Evolutionary conservation across 2,329 filamentous ascomycete species (phyloP).

Genomic region (Dothistroma septosporum): DNA sequence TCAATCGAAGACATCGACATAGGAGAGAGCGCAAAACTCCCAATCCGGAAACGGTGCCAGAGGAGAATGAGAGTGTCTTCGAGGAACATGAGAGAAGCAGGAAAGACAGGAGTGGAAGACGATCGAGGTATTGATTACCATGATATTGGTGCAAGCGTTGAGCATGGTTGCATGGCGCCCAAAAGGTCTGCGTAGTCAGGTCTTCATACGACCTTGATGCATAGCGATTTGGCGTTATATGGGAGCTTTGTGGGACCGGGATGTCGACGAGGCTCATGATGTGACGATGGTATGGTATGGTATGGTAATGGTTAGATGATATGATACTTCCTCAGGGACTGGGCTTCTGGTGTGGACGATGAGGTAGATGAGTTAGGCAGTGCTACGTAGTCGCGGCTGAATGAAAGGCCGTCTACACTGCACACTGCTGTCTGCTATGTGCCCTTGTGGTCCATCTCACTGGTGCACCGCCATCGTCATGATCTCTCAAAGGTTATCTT

Average conservation of each 20-base stretch:
- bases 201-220: neutral
- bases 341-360: neutral
- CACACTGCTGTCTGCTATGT: neutral
- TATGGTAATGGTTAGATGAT: neutral
- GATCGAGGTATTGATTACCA: conserved; percentile 13
- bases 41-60: conserved; percentile 69
- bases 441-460: neutral
- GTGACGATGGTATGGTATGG: neutral
- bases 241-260: neutral
- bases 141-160: neutral
- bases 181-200: neutral
- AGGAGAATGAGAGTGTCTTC: conserved; percentile 54
- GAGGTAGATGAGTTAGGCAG: neutral
- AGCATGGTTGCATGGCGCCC: conserved; percentile 4
- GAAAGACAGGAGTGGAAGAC: conserved; percentile 8
- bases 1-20: conserved; percentile 62
- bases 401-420: neutral
- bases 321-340: neutral
- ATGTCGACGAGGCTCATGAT: conserved; percentile 1
- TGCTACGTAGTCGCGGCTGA: neutral
- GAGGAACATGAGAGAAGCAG: conserved; percentile 24
- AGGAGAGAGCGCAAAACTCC: conserved; percentile 60
- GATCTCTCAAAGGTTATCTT: neutral
- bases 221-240: conserved; percentile 10
- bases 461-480: neutral